These are phyloP conservation scores for Diospyros lotus DNA, from an alignment of 148 eudicot species.

Conservation along the genomic window DNA sequence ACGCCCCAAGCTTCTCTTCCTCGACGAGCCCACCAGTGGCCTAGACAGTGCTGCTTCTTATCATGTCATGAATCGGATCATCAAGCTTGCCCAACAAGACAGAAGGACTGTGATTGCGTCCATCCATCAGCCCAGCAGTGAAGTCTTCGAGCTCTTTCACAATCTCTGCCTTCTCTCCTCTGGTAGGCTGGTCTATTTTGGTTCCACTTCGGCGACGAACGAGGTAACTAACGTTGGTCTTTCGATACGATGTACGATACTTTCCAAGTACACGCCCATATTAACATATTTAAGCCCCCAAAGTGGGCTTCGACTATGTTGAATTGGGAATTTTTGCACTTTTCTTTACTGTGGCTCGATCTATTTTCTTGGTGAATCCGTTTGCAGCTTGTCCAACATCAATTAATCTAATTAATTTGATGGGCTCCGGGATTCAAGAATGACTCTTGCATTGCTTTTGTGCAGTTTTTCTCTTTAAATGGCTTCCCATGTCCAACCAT, in stretches of 20 bases:
- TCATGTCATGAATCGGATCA: conserved; percentile 34
- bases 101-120: conserved; percentile 28
- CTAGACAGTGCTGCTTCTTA: conserved; percentile 35
- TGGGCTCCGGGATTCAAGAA: neutral
- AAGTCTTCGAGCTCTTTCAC: conserved; percentile 51
- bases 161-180: conserved; percentile 54
- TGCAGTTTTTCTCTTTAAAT: conserved; percentile 49
- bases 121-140: conserved; percentile 38
- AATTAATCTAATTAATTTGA: neutral
- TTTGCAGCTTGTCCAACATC: too few relatives aligned
- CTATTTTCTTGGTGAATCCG: too few relatives aligned
- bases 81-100: conserved; percentile 23
- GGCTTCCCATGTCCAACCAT: conserved; percentile 64
- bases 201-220: conserved; percentile 35
- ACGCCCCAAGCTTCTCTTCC: conserved; percentile 28
- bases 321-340: too few relatives aligned
- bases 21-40: conserved; percentile 33
- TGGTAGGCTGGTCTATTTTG: conserved; percentile 56
- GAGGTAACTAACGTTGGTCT: conserved; percentile 25
- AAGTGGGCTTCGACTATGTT: too few relatives aligned
- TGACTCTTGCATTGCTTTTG: neutral
- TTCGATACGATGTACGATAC: too few relatives aligned
- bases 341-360: too few relatives aligned
- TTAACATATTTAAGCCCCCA: too few relatives aligned
- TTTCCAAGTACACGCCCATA: too few relatives aligned